phyloP scores from a whole-genome alignment of 805 yeast species.

The Starmerella roubikii region DNA sequence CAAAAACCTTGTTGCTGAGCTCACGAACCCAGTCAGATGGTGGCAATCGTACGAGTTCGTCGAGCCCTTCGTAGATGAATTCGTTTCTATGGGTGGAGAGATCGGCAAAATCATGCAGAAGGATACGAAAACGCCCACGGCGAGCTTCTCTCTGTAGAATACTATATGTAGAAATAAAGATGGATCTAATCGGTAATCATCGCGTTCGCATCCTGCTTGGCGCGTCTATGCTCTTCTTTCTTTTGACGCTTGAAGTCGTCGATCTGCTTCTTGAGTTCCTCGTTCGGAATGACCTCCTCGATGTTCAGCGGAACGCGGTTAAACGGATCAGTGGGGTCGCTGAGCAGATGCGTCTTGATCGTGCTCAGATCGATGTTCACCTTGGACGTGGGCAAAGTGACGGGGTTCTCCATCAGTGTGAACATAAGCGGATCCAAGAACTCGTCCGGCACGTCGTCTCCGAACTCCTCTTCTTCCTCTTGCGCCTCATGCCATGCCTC shows the following conservation, averaged over 20 bases:
- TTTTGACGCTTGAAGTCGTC: slow-evolving; percentile 40
- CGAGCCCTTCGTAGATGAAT: slow-evolving; percentile 10
- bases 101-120: slow-evolving; percentile 20
- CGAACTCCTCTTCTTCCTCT: slow-evolving; percentile 71
- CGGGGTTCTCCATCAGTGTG: slow-evolving; percentile 92
- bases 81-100: slow-evolving; percentile 22
- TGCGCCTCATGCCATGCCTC: slow-evolving; percentile 31
- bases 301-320: slow-evolving; percentile 80
- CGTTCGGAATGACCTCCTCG: slow-evolving; percentile 76
- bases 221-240: slow-evolving; percentile 21
- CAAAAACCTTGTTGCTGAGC: slow-evolving; percentile 18
- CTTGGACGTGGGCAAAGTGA: slow-evolving; percentile 75
- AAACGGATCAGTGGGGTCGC: slow-evolving; percentile 95
- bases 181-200: no score
- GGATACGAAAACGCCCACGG: neutral
- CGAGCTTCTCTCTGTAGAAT: slow-evolving; percentile 30
- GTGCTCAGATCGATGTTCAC: slow-evolving; percentile 81
- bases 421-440: slow-evolving; percentile 94
- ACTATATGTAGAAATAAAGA: neutral
- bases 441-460: slow-evolving; percentile 93
- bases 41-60: slow-evolving; percentile 18
- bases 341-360: slow-evolving; percentile 80
- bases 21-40: slow-evolving; percentile 26
- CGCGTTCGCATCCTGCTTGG: neutral
- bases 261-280: slow-evolving; percentile 51